Evolutionary conservation across 1,284 basidiomycete genomes (phyloP).

Genomic region (Cryptococcus sp.): DNA sequence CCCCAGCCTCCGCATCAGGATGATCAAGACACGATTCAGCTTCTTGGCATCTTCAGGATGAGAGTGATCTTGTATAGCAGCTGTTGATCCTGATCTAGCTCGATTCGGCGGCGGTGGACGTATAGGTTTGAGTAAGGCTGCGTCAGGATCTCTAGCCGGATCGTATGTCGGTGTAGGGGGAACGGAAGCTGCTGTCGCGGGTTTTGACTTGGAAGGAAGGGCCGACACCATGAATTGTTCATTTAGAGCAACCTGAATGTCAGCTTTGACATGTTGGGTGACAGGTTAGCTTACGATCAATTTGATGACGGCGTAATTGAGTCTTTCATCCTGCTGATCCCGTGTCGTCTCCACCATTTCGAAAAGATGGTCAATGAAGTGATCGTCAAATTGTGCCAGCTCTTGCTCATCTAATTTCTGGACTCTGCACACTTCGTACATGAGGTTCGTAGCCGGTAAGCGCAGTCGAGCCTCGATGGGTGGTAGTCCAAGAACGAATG

Average conservation of each 20-base stretch:
- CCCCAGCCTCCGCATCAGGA: constrained; percentile 75
- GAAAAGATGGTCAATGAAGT: constrained; percentile 85
- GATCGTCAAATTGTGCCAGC: constrained; percentile 67
- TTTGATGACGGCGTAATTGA: constrained; percentile 92
- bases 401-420: constrained; percentile 73
- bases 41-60: constrained; percentile 41
- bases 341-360: constrained; percentile 91
- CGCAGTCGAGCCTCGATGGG: constrained; percentile 77
- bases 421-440: constrained; percentile 88
- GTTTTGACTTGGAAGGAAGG: constrained; percentile 28
- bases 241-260: constrained; percentile 74
- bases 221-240: constrained; percentile 95
- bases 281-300: constrained; percentile 62
- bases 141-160: constrained; percentile 39
- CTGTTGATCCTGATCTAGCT: constrained; percentile 15
- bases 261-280: background rate
- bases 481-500: constrained; percentile 39
- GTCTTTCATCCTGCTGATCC: constrained; percentile 78
- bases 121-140: background rate
- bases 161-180: constrained; percentile 31
- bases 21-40: constrained; percentile 72
- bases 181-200: constrained; percentile 32
- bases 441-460: constrained; percentile 64
- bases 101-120: constrained; percentile 8
- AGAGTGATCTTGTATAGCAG: constrained; percentile 12